Evolutionary conservation across 371 early-diverging fungal genomes (phyloP), one percentile per base, ranked within the genome.

Genomic region (Syncephalastrum monosporum): DNA sequence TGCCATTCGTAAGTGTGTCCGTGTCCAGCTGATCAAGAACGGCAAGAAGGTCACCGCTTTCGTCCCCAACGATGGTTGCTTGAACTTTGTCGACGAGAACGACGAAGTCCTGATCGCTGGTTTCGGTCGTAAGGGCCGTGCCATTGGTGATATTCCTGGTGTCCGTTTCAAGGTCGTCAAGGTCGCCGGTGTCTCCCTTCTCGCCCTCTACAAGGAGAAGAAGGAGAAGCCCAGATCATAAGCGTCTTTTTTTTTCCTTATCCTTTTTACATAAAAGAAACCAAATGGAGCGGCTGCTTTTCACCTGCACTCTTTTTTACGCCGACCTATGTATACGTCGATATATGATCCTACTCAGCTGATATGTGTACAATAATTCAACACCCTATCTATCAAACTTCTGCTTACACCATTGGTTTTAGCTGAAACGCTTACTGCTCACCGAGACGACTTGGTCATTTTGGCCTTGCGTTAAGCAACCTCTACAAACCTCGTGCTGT

Each of bases 91-190:
- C 72, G 98, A 99, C 60, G 95, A 92, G 65, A 99, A 99, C 88
- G 95, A 96, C 82, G 97, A 96, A 82, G 95, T 96, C 54, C 81
- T 96, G 62, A 91, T 96, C 72, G 88, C 95, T 64, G 96, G 97
- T 82, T 96, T 96, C 87, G 96, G 97, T 91, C 92, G 95, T 74
- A 82, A 80, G 73, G 84, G 84, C 67, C 79, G 81, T 58, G 84
- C 84, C 57, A 90, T 98, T 74, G 99, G 99, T 92, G 99, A 99
- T 97, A 98, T 99, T 89, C 99, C 99, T 70, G 99, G 99, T 93
- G 96, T 99, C 74, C 94, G 99, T 71, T 99, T 99, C 93, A 99
- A 99, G 94, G 93, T 99, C 69, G 96, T 97, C 84, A 99, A 99
- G 89, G 99, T 99, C 69, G 91, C 99, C 65, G 98, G 98, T 86